Conservation (phyloP, 305 asterid genomes). For the Fraxinus velutina region DNA sequence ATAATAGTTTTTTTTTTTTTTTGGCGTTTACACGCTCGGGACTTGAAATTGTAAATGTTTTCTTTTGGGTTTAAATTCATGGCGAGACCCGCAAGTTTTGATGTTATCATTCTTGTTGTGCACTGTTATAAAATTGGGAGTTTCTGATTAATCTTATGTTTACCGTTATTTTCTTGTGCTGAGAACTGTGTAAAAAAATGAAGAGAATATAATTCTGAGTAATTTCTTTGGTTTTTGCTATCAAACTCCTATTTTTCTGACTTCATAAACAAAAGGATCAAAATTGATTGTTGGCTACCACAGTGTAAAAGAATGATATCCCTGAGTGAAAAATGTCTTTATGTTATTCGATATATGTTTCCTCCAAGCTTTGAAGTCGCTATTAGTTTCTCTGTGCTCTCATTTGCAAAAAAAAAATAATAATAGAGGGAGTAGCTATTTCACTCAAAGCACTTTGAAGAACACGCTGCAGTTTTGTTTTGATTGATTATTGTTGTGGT, state of each 20-base stretch:
- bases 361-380: not conserved
- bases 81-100: not conserved
- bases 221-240: constrained; percentile 1
- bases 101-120: not conserved
- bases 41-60: not conserved
- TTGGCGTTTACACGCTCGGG: not conserved
- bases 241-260: not conserved
- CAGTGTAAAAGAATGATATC: not conserved
- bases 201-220: not conserved
- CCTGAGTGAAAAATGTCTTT: not conserved
- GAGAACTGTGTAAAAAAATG: not conserved
- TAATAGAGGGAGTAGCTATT: not conserved
- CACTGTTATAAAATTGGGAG: constrained; percentile 6
- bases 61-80: not conserved
- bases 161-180: constrained; percentile 3
- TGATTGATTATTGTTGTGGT: constrained; percentile 7
- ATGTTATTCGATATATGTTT: not conserved
- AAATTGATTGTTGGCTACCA: not conserved
- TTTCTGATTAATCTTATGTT: not conserved
- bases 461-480: not conserved
- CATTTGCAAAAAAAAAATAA: not conserved
- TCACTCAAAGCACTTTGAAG: not conserved
- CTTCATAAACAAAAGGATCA: not conserved
- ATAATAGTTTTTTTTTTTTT: not conserved
- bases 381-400: not conserved